These are phyloP conservation scores for Colletotrichum eremochloae DNA, from an alignment of 2,329 filamentous ascomycete species.

Conservation along the genomic window DNA sequence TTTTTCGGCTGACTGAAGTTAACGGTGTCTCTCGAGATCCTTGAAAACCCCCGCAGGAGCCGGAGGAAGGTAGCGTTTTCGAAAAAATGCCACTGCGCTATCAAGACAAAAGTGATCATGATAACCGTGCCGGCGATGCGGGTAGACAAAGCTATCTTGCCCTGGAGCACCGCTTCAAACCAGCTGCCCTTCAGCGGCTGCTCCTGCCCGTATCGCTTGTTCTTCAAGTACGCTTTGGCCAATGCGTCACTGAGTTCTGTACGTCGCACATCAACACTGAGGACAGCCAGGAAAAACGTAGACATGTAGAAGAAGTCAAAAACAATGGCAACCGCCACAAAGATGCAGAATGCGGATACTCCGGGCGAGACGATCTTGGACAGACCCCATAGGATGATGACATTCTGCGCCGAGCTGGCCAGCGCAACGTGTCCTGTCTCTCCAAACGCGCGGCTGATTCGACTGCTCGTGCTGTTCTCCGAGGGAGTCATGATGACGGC, in stretches of 20 bases:
- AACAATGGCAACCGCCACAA: slow-evolving; percentile 79
- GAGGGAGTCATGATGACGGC: slow-evolving; percentile 79
- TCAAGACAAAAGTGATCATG: slow-evolving; percentile 78
- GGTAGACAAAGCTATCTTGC: slow-evolving; percentile 77
- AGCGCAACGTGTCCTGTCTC: slow-evolving; percentile 79
- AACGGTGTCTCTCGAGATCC: slow-evolving; percentile 48
- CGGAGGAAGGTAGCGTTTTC: slow-evolving; percentile 65
- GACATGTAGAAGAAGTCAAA: slow-evolving; percentile 85
- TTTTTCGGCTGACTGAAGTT: slow-evolving; percentile 44
- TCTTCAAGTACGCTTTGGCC: slow-evolving; percentile 65
- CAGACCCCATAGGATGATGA: slow-evolving; percentile 74
- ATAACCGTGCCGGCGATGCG: slow-evolving; percentile 81
- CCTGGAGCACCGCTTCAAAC: slow-evolving; percentile 72
- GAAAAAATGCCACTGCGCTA: slow-evolving; percentile 84
- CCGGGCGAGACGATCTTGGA: slow-evolving; percentile 77
- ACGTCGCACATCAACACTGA: slow-evolving; percentile 83
- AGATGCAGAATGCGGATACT: slow-evolving; percentile 81
- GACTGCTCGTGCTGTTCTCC: slow-evolving; percentile 75
- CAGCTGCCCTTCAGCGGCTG: slow-evolving; percentile 62
- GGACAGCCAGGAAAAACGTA: slow-evolving; percentile 83
- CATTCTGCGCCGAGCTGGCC: slow-evolving; percentile 76
- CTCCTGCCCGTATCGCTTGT: slow-evolving; percentile 47
- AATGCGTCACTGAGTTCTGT: slow-evolving; percentile 82
- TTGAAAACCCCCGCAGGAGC: slow-evolving; percentile 52
- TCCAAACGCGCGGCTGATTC: slow-evolving; percentile 81